phyloP scores from a whole-genome alignment of 805 yeast species.

The Ogataea populi-albae region DNA sequence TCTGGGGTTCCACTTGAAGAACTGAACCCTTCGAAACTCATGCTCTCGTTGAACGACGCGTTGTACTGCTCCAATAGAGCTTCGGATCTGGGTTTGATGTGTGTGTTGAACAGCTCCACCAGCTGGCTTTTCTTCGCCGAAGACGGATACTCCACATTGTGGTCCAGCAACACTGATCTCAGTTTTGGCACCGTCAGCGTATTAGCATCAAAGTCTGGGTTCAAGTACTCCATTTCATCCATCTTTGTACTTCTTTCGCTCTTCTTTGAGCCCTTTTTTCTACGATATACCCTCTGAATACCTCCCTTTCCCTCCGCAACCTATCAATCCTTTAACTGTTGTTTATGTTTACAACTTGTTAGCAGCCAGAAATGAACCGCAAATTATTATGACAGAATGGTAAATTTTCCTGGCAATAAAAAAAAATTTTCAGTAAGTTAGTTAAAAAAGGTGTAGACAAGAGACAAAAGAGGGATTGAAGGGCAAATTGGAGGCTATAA shows the following conservation, averaged over 20 bases:
- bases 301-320: too few relatives aligned
- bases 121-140: conserved; percentile 68
- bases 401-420: too few relatives aligned
- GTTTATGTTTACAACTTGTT: conserved; percentile 11
- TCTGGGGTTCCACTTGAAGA: too few relatives aligned
- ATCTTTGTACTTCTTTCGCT: conserved; percentile 18
- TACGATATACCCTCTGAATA: too few relatives aligned
- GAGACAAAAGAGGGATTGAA: conserved; percentile 1
- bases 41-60: conserved; percentile 3
- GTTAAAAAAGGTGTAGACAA: neutral
- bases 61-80: conserved; percentile 35
- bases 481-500: too few relatives aligned
- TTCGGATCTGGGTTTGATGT: conserved; percentile 49
- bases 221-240: conserved; percentile 37
- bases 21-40: conserved; percentile 8
- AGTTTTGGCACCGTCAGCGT: conserved; percentile 66
- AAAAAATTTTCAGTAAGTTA: conserved; percentile 4
- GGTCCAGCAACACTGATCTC: conserved; percentile 59
- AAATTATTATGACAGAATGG: conserved; percentile 5
- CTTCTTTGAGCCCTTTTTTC: too few relatives aligned
- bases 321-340: conserved; percentile 3
- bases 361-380: neutral
- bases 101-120: conserved; percentile 53
- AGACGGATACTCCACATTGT: conserved; percentile 59
- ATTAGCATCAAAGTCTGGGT: conserved; percentile 60